Evolutionary conservation across 371 early-diverging fungal genomes (phyloP).

Genomic region (Mortierella sp.): DNA sequence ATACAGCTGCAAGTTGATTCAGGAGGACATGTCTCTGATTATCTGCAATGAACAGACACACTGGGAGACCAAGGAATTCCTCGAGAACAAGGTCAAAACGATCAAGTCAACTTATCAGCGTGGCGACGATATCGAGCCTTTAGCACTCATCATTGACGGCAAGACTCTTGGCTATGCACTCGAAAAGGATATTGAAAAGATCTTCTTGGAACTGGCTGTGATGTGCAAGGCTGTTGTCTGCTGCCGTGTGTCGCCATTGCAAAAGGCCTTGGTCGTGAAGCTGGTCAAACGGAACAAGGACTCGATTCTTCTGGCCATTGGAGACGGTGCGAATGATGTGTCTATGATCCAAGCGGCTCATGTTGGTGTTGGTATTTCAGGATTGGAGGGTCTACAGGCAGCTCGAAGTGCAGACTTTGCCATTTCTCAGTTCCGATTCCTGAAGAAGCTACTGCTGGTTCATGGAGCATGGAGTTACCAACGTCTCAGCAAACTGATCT

Average conservation of each 20-base stretch:
- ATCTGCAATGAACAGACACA: constrained; percentile 85
- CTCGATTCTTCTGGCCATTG: constrained; percentile 88
- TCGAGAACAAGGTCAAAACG: constrained; percentile 78
- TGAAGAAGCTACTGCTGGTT: constrained; percentile 90
- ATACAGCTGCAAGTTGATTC: constrained; percentile 87
- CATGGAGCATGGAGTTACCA: constrained; percentile 97
- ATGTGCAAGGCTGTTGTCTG: constrained; percentile 89
- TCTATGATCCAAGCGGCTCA: constrained; percentile 98
- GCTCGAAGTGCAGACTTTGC: constrained; percentile 97
- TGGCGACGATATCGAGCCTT: constrained; percentile 71
- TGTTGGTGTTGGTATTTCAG: constrained; percentile 97
- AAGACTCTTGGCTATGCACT: constrained; percentile 75
- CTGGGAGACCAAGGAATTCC: constrained; percentile 80
- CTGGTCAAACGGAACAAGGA: constrained; percentile 82
- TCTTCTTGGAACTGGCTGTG: constrained; percentile 81
- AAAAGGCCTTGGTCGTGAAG: constrained; percentile 95
- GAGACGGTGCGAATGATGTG: constrained; percentile 99
- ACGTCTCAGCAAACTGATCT: constrained; percentile 85
- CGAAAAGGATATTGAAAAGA: constrained; percentile 74
- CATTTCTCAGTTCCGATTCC: constrained; percentile 91
- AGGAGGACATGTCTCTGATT: constrained; percentile 86
- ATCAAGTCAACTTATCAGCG: constrained; percentile 67
- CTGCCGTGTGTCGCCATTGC: constrained; percentile 94
- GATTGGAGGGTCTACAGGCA: constrained; percentile 97
- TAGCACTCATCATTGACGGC: constrained; percentile 81